Percentiles rank a stretch among this genome's conserved stretches.
Evolutionary conservation across 164 flowering plant genomes (phyloP).

Genomic region (Dillenia turbinata): DNA sequence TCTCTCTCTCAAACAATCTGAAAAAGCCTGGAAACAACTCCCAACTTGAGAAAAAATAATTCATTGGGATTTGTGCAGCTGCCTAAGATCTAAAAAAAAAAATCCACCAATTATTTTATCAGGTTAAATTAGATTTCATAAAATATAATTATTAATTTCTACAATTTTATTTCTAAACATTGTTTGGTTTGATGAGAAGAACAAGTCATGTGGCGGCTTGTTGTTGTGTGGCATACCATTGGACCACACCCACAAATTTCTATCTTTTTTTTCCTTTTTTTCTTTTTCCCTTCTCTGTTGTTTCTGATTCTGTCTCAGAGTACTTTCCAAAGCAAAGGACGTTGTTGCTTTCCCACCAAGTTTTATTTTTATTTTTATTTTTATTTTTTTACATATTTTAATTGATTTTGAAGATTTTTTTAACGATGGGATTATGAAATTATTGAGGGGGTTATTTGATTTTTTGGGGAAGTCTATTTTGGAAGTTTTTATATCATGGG

Average conservation of each 20-base stretch:
- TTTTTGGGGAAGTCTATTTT: slow-evolving; percentile 31
- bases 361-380: background rate
- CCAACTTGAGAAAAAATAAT: slow-evolving; percentile 14
- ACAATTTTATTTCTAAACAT: too few species aligned
- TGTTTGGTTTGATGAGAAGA: too few species aligned
- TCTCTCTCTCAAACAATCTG: slow-evolving; percentile 21
- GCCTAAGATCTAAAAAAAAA: too few species aligned
- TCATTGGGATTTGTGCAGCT: slow-evolving; percentile 28
- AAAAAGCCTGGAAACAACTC: slow-evolving; percentile 37
- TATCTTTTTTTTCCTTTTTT: too few species aligned
- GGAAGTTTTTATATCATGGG: slow-evolving; percentile 28
- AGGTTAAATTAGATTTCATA: too few species aligned
- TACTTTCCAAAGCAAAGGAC: slow-evolving; percentile 6
- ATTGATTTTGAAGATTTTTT: background rate
- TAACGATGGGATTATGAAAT: slow-evolving; percentile 22
- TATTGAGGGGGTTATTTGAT: slow-evolving; percentile 29
- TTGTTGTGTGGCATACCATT: slow-evolving; percentile 19
- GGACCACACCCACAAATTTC: slow-evolving; percentile 2
- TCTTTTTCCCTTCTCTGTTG: slow-evolving; percentile 4
- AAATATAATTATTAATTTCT: too few species aligned
- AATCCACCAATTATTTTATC: too few species aligned
- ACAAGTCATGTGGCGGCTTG: slow-evolving; percentile 33
- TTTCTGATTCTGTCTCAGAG: background rate
- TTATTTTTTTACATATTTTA: background rate
- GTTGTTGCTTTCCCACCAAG: background rate